phyloP scores from a whole-genome alignment of 345 rosid species.

The Cardamine occulta region DNA sequence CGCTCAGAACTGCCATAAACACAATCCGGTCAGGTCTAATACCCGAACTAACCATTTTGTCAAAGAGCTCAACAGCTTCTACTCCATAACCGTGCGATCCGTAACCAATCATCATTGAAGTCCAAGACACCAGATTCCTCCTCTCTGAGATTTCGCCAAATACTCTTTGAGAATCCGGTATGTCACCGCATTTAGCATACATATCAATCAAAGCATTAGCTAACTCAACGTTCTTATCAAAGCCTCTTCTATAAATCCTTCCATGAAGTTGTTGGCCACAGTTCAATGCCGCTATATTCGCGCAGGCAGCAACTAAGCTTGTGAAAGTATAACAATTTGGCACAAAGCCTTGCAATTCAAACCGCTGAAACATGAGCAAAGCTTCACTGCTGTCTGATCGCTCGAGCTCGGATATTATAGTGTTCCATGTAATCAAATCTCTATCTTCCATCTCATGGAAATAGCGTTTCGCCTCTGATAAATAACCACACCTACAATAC shows the following conservation, averaged over 20 bases:
- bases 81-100: constrained; percentile 79
- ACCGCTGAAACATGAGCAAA: constrained; percentile 60
- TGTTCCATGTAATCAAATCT: constrained; percentile 86
- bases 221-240: constrained; percentile 57
- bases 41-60: constrained; percentile 76
- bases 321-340: constrained; percentile 85
- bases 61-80: constrained; percentile 73
- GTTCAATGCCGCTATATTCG: constrained; percentile 63
- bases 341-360: constrained; percentile 66
- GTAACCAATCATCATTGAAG: constrained; percentile 94
- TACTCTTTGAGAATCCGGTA: constrained; percentile 57
- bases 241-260: constrained; percentile 61
- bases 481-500: constrained; percentile 79
- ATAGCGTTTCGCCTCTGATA: constrained; percentile 60
- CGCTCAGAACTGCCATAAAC: constrained; percentile 84
- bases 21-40: constrained; percentile 75
- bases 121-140: constrained; percentile 78
- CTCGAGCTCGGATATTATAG: constrained; percentile 76
- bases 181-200: constrained; percentile 90
- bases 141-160: constrained; percentile 55
- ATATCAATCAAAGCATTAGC: constrained; percentile 81
- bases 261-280: constrained; percentile 92
- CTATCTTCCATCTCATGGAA: constrained; percentile 74
- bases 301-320: constrained; percentile 73
- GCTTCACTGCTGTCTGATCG: constrained; percentile 58